Evolutionary conservation across 805 yeast genomes (phyloP).

Genomic region (Metschnikowia lunata): DNA sequence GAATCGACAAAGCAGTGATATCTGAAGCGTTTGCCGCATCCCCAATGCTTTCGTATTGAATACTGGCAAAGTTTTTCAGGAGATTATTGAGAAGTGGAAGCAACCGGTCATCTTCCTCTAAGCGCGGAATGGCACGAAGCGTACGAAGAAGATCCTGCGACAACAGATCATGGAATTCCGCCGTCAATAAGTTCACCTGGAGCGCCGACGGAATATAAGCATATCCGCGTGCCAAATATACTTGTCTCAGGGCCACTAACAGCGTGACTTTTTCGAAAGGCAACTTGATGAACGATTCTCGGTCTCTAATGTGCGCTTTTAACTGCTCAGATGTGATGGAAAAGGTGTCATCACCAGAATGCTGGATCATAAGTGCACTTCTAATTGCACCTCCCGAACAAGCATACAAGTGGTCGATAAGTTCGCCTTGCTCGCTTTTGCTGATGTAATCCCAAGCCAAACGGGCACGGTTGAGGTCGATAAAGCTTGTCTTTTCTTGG

Average conservation of each 20-base stretch:
- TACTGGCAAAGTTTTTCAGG: constrained; percentile 46
- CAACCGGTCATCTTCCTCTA: constrained; percentile 89
- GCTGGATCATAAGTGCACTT: constrained; percentile 31
- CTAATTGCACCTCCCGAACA: constrained; percentile 48
- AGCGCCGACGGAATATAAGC: constrained; percentile 84
- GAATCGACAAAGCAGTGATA: constrained; percentile 60
- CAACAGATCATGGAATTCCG: constrained; percentile 60
- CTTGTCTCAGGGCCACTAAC: constrained; percentile 67
- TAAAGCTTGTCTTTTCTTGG: constrained; percentile 66
- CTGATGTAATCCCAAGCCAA: constrained; percentile 69
- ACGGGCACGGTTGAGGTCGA: constrained; percentile 48
- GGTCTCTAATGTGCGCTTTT: constrained; percentile 43
- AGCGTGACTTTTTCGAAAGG: constrained; percentile 85
- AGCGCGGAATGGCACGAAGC: constrained; percentile 70
- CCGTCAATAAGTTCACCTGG: constrained; percentile 65
- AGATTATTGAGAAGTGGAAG: constrained; percentile 79
- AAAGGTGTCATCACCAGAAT: constrained; percentile 23
- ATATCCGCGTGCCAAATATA: constrained; percentile 60
- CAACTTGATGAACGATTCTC: constrained; percentile 71
- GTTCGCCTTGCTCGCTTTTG: constrained; percentile 52
- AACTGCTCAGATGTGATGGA: constrained; percentile 47
- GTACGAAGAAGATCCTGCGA: constrained; percentile 55
- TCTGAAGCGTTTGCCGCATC: constrained; percentile 31
- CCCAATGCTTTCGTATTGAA: constrained; percentile 53
- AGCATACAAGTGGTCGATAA: constrained; percentile 48